Evolutionary conservation across 805 yeast genomes (phyloP), one percentile per base, ranked within the genome.

Genomic region (Candida parachauliodes): DNA sequence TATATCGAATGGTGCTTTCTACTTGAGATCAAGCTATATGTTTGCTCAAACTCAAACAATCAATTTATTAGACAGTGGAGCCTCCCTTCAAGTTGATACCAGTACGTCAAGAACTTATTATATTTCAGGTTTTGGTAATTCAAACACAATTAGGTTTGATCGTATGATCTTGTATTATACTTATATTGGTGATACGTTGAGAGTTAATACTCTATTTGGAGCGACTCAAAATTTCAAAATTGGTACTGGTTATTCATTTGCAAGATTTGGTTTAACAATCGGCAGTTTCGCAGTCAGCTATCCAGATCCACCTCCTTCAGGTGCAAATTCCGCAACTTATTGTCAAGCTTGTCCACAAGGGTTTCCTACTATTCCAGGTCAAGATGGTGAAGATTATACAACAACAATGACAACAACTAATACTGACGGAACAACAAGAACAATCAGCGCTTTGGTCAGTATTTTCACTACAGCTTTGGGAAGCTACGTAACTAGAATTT

Each of bases 51-150:
- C 37, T 14, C 57, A 51, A 38, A 41, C 42, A 1, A 37, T 56
- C 28, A 46, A 49, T 36, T 39, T 56, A 39, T 44, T 47, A 32
- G 29, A 47, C 15, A 8, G 47, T 2, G 17, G 39, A 9, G 51
- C 60, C 5, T 20, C 45, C 20, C 12, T 55, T 18, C 3, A 19
- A 12, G 36, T 43, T 20, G 51, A 47, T 17, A 44, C 40, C 9
- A 38, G 49, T n/a, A 12, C 40, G 2, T 25, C 43, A 21, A 51
- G 41, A 32, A 43, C 57, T 3, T 44, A 37, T 28, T 44, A 43
- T 24, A 58, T 56, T 16, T 47, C 49, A 26, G 60, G 60, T 17
- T 56, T 42, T 34, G 60, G 61, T 37, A 38, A 41, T 23, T 52
- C 56, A n/a, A 54, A 56, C 31, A 25, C 33, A 14, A 44, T 54